These are phyloP conservation scores for Colletotrichum aenigma DNA, from an alignment of 2,329 filamentous ascomycete genomes.

Conservation along the genomic window DNA sequence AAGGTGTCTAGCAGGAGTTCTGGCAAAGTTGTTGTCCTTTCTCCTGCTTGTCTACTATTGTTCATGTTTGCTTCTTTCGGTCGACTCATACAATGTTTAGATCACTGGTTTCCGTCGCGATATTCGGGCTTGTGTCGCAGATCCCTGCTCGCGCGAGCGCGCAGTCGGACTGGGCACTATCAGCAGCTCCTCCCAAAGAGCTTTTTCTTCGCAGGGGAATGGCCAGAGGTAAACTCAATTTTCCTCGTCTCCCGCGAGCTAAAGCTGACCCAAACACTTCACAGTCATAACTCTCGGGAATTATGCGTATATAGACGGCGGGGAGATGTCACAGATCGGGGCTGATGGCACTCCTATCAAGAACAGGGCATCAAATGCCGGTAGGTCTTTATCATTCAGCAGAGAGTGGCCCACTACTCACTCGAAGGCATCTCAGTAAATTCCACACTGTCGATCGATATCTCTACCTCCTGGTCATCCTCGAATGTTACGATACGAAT, in stretches of 20 bases:
- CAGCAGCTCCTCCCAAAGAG: neutral
- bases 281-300: constrained; percentile 31
- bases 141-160: neutral
- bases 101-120: neutral
- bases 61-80: neutral
- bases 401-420: neutral
- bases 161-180: neutral
- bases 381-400: neutral
- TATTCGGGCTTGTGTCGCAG: neutral
- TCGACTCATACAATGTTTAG: neutral
- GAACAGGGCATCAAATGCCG: neutral
- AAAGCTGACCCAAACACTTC: neutral
- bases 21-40: neutral
- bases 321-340: constrained; percentile 30
- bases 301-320: constrained; percentile 42
- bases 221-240: neutral
- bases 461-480: constrained; percentile 11
- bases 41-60: neutral
- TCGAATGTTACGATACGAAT: neutral
- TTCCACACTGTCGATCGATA: constrained; percentile 13
- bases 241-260: rapidly evolving
- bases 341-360: neutral
- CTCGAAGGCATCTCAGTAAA: neutral
- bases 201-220: neutral
- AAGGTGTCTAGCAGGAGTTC: neutral